Conservation (phyloP, 192 early-diverging fungal species). For the Linnemannia zychae region DNA sequence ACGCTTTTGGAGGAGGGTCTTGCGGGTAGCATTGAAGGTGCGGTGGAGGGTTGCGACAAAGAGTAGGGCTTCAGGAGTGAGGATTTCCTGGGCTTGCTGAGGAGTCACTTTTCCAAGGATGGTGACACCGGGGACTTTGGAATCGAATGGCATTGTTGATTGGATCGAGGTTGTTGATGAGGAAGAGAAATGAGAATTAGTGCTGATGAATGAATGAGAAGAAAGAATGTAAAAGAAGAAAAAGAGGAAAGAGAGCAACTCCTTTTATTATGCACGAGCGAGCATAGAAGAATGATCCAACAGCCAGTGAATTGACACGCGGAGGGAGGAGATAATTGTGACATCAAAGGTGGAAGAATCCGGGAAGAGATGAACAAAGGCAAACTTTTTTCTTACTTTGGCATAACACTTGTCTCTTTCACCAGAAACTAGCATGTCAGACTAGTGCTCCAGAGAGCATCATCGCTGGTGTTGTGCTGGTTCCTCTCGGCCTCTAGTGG, state of each 20-base stretch:
- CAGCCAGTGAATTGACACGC: too few relatives aligned
- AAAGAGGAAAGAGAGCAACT: slow-evolving; percentile 9
- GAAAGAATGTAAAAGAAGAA: background rate
- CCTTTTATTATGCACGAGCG: background rate
- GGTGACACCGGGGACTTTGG: slow-evolving; percentile 77
- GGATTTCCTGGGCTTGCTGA: slow-evolving; percentile 76
- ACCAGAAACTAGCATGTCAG: too few relatives aligned
- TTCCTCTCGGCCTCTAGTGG: too few relatives aligned
- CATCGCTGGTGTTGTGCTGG: too few relatives aligned
- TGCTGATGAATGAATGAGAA: background rate
- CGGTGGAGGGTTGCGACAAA: slow-evolving; percentile 94
- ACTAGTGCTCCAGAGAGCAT: too few relatives aligned
- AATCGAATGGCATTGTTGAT: slow-evolving; percentile 43
- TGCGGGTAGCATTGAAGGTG: slow-evolving; percentile 91
- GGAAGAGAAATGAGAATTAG: background rate
- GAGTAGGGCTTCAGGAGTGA: slow-evolving; percentile 83
- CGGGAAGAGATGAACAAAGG: too few relatives aligned
- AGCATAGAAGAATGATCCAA: too few relatives aligned
- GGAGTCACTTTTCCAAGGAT: slow-evolving; percentile 77
- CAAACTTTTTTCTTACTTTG: too few relatives aligned
- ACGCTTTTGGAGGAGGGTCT: slow-evolving; percentile 86
- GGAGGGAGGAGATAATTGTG: too few relatives aligned
- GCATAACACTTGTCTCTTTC: too few relatives aligned
- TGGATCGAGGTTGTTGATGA: background rate
- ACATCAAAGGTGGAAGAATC: too few relatives aligned